Evolutionary conservation across 1,284 basidiomycete species (phyloP).

Genomic region (Athelia psychrophila): DNA sequence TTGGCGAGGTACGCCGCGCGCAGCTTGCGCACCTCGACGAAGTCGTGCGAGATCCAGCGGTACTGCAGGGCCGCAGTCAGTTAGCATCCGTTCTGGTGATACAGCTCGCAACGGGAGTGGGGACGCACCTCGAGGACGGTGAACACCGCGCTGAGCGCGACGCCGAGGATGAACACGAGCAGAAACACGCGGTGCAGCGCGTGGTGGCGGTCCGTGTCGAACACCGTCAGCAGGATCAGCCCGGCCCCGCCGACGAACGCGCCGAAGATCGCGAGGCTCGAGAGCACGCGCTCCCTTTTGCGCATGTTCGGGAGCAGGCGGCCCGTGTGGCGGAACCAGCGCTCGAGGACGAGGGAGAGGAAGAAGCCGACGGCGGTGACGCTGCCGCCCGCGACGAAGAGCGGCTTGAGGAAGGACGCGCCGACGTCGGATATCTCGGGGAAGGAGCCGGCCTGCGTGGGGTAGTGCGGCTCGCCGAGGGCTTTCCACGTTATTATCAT

Average conservation of each 20-base stretch:
- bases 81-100: too few relatives aligned
- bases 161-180: constrained; percentile 61
- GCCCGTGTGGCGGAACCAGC: constrained; percentile 60
- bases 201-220: constrained; percentile 57
- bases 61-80: too few relatives aligned
- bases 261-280: constrained; percentile 54
- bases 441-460: constrained; percentile 48
- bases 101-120: not conserved
- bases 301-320: constrained; percentile 58
- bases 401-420: constrained; percentile 65
- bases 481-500: constrained; percentile 68
- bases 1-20: constrained; percentile 60
- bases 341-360: constrained; percentile 54
- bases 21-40: constrained; percentile 41
- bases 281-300: constrained; percentile 50
- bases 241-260: constrained; percentile 57
- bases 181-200: constrained; percentile 56
- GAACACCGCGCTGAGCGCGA: constrained; percentile 67
- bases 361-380: constrained; percentile 63
- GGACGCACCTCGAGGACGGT: constrained; percentile 59
- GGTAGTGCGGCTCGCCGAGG: constrained; percentile 45
- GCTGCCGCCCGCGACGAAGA: constrained; percentile 61
- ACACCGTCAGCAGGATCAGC: constrained; percentile 59
- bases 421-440: constrained; percentile 76
- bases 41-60: constrained; percentile 61